These are phyloP conservation scores for Coemansia javaensis DNA, from an alignment of 192 early-diverging fungal genomes.

Conservation along the genomic window DNA sequence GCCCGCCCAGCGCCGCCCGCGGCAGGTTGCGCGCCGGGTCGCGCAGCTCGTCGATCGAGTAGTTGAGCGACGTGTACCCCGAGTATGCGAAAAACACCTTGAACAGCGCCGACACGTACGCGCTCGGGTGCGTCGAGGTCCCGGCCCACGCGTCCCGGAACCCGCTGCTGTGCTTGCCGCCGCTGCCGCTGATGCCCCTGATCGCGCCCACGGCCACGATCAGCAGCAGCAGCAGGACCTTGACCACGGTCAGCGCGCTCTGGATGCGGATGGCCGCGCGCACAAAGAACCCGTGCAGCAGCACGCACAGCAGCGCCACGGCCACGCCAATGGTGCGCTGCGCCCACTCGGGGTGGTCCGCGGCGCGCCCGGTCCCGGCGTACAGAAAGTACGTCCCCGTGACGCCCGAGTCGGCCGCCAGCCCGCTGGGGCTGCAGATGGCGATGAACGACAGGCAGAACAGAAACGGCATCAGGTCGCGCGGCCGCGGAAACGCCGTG, in stretches of 20 bases:
- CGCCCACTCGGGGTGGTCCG: constrained; percentile 31
- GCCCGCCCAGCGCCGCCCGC: constrained; percentile 50
- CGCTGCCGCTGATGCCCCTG: constrained; percentile 1
- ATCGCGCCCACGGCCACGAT: constrained; percentile 31
- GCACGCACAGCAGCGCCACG: constrained; percentile 18
- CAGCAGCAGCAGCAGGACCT: constrained; percentile 41
- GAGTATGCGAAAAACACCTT: constrained; percentile 56
- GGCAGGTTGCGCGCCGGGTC: constrained; percentile 58
- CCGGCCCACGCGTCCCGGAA: constrained; percentile 16
- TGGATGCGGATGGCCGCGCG: constrained; percentile 29
- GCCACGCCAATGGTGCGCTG: constrained; percentile 33
- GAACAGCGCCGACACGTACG: constrained; percentile 44
- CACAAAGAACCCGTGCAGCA: constrained; percentile 25
- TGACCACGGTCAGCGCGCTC: constrained; percentile 41
- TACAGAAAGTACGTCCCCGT: constrained; percentile 46
- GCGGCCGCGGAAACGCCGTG: constrained; percentile 51
- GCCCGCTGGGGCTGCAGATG: constrained; percentile 27
- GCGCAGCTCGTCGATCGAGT: constrained; percentile 57
- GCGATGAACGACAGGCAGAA: constrained; percentile 41
- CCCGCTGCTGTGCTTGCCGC: constrained; percentile 1
- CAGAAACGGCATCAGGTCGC: constrained; percentile 45
- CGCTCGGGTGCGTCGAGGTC: constrained; percentile 22
- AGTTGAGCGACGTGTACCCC: constrained; percentile 58
- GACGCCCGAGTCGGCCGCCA: constrained; percentile 44
- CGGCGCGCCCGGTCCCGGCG: constrained; percentile 14